phyloP scores from a whole-genome alignment of 495 filamentous ascomycete genomes.

The Xeromyces bisporus region DNA sequence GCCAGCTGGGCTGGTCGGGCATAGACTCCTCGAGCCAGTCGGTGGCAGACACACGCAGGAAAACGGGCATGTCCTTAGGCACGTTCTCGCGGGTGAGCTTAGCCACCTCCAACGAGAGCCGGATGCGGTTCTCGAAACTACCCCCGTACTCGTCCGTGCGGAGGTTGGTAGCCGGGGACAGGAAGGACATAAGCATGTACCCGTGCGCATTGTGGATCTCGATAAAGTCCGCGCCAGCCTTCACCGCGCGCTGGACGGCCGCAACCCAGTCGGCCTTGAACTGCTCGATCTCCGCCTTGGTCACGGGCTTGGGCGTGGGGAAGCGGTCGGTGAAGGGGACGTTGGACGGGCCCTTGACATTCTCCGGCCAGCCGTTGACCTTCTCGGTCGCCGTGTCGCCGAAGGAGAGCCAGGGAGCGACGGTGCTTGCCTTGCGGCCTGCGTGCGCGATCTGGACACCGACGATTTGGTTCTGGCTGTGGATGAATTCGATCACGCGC shows the following conservation, averaged over 20 bases:
- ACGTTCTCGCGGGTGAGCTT: slow-evolving; percentile 35
- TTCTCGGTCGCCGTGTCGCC: slow-evolving; percentile 30
- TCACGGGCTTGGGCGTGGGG: slow-evolving; percentile 37
- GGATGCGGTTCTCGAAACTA: slow-evolving; percentile 43
- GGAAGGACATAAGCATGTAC: slow-evolving; percentile 46
- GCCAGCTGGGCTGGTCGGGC: slow-evolving; percentile 36
- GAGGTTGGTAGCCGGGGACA: slow-evolving; percentile 44
- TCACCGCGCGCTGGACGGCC: slow-evolving; percentile 36
- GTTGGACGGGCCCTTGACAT: slow-evolving; percentile 37
- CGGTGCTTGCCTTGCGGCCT: slow-evolving; percentile 54
- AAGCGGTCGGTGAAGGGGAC: slow-evolving; percentile 36
- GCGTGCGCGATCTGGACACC: slow-evolving; percentile 65
- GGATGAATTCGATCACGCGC: slow-evolving; percentile 48
- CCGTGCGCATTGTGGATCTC: slow-evolving; percentile 44
- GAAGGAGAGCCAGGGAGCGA: slow-evolving; percentile 46
- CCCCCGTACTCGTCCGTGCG: slow-evolving; percentile 52
- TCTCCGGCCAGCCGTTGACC: slow-evolving; percentile 44
- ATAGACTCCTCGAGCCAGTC: slow-evolving; percentile 39
- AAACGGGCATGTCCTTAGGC: slow-evolving; percentile 46
- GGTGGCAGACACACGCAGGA: slow-evolving; percentile 41
- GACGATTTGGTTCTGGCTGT: slow-evolving; percentile 51
- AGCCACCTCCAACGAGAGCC: slow-evolving; percentile 40
- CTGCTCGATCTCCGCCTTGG: slow-evolving; percentile 35
- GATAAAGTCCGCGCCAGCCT: slow-evolving; percentile 39
- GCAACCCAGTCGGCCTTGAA: slow-evolving; percentile 39